Evolutionary conservation across 1,284 basidiomycete genomes (phyloP).

Genomic region (Flammula alnicola): DNA sequence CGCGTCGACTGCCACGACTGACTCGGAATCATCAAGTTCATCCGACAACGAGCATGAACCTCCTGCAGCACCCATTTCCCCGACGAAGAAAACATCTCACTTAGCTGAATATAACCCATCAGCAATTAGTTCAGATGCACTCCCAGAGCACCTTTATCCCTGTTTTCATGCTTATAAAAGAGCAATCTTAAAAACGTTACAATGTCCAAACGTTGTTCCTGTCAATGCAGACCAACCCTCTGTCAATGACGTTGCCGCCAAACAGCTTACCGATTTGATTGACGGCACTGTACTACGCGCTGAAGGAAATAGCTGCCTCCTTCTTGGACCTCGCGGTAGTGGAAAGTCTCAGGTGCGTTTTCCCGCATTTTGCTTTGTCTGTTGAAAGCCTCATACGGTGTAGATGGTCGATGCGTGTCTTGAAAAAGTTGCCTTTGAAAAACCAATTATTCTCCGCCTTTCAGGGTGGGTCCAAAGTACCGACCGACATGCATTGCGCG

Average conservation of each 20-base stretch:
- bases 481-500: slow-evolving; percentile 89
- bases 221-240: slow-evolving; percentile 38
- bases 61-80: not conserved
- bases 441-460: slow-evolving; percentile 78
- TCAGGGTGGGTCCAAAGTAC: slow-evolving; percentile 87
- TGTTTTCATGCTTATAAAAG: slow-evolving; percentile 55
- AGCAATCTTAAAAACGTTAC: slow-evolving; percentile 56
- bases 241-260: slow-evolving; percentile 53
- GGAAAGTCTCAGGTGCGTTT: slow-evolving; percentile 80
- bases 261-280: slow-evolving; percentile 67
- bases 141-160: slow-evolving; percentile 6
- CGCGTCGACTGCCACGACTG: too few species aligned
- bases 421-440: slow-evolving; percentile 40
- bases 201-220: slow-evolving; percentile 32
- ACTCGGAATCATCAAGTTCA: too few species aligned
- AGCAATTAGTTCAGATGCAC: not conserved
- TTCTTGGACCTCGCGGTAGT: slow-evolving; percentile 82
- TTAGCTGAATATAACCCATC: not conserved
- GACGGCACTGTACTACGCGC: slow-evolving; percentile 75
- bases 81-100: not conserved
- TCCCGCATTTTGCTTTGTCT: not conserved
- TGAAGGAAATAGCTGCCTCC: slow-evolving; percentile 89
- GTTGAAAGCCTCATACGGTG: slow-evolving; percentile 2
- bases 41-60: not conserved
- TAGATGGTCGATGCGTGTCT: slow-evolving; percentile 68